Evolutionary conservation across 257 asterid species (phyloP).

Genomic region (Solanum ossicruentum): DNA sequence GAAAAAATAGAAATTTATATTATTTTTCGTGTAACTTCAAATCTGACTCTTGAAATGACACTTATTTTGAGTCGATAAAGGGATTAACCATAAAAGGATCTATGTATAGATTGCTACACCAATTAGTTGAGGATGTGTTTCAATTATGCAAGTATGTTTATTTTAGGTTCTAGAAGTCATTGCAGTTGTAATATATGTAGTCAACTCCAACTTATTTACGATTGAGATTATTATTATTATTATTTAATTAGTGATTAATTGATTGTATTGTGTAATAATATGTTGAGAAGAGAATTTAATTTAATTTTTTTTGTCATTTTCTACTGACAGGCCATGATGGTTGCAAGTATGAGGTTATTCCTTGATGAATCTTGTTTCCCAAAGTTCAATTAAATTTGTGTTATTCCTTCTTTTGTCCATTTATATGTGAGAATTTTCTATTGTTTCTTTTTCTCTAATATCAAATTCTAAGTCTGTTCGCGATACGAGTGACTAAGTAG

Average conservation of each 20-base stretch:
- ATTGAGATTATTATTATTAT: background rate
- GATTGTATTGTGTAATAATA: background rate
- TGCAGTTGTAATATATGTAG: background rate
- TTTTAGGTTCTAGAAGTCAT: background rate
- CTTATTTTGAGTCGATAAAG: no score
- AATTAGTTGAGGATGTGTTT: background rate
- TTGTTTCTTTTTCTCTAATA: background rate
- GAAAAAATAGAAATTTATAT: background rate
- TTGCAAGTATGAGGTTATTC: conserved; percentile 56
- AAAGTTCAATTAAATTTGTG: background rate
- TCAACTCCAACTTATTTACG: background rate
- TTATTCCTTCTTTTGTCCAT: background rate
- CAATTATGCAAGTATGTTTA: background rate
- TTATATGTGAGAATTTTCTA: background rate
- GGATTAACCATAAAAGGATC: no score
- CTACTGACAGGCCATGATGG: conserved; percentile 49
- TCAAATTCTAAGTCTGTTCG: background rate
- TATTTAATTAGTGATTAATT: no score
- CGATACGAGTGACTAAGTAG: background rate
- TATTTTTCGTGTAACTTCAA: background rate
- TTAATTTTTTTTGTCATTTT: background rate
- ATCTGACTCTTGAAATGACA: no score
- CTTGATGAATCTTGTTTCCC: conserved; percentile 10
- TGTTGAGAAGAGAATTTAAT: background rate
- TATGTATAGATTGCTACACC: background rate